Evolutionary conservation across 495 filamentous ascomycete genomes (phyloP), one percentile per base, ranked within the genome.

Genomic region (Lasiosphaeris hirsuta): DNA sequence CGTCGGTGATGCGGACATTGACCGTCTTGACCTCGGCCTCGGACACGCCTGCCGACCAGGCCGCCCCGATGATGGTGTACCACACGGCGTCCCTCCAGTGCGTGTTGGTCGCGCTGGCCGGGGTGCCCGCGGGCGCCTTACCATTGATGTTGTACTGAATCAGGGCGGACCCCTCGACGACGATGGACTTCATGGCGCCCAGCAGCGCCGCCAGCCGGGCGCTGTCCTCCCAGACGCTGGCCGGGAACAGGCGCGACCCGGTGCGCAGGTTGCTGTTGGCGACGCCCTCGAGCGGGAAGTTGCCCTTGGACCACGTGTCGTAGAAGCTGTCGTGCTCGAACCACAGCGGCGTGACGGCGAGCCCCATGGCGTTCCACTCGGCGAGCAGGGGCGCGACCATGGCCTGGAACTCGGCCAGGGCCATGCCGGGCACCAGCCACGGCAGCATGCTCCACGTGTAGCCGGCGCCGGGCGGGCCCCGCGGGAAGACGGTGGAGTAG

Each of bases 241-340:
- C 60, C 17, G 73, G 65, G 50, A 71, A 63, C n/a, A 79, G 63
- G 8, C 78, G 63, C 1, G 78, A 73, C 1, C 69, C 64, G 13
- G 76, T 66, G 18, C 75, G 59, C 13, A 64, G 60, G 48, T 67
- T 66, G 42, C 50, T 51, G 18, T 57, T 61, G 10, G 59, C 61
- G 1, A 62, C 58, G 13, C 38, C 40, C 43, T 64, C 61, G 33
- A 36, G 40, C 14, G 52, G 62, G 52, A 62, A 60, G 56, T 63
- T 50, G n/a, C 36, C 4, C 11, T 35, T 45, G 23, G 23, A 30
- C 63, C 63, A 66, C n/a, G 43, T 38, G 18, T 57, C 44, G 38
- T 61, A 63, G 35, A 63, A 53, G 47, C 58, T 63, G 17, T 60
- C 57, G 42, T 63, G 38, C 54, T 61, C 57, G 14, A 64, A 67